Evolutionary conservation across 1,284 basidiomycete genomes (phyloP), one percentile per base, ranked within the genome.

Genomic region (Mycosarcoma mackinlayi): DNA sequence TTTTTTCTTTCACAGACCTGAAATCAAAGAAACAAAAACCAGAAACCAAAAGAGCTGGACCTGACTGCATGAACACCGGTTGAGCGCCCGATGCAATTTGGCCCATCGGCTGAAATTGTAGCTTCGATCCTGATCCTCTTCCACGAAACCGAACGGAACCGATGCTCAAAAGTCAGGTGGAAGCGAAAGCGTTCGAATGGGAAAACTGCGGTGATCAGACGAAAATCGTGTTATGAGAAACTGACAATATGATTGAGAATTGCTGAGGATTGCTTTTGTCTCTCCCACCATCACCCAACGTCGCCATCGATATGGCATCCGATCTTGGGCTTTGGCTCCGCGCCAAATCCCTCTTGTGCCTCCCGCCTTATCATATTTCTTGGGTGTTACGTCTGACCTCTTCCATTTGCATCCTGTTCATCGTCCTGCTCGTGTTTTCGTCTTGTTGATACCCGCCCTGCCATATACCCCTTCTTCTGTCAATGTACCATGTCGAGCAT

Each of bases 401-500:
- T n/a, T 35, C 44, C 23, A n/a, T n/a, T 52, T 53, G 23, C 39
- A 25, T 30, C 24, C 42, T 35, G 39, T 50, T 34, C 6, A 21
- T 14, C 11, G 23, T 24, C 28, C 49, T 42, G 44, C 21, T 47
- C 33, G 27, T 24, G n/a, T 37, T 9, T 37, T 33, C 5, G 23
- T 23, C 7, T 37, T 37, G 33, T n/a, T 10, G 3, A 19, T 28
- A n/a, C 27, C 27, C 41, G 6, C 37, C 21, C n/a, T 23, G 16
- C 25, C 40, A 35, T 47, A 51, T 35, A 45, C 31, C 46, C 39
- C 9, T 28, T 16, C 13, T 27, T 13, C 14, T 14, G 21, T 23
- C 44, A 19, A 16, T n/a, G n/a, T n/a, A n/a, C n/a, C 23, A 71
- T 71, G 68, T 51, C 68, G 13, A 66, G 44, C 49, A 48, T 59